Evolutionary conservation across 2,329 filamentous ascomycete genomes (phyloP).

Genomic region (Monilinia fructigena): DNA sequence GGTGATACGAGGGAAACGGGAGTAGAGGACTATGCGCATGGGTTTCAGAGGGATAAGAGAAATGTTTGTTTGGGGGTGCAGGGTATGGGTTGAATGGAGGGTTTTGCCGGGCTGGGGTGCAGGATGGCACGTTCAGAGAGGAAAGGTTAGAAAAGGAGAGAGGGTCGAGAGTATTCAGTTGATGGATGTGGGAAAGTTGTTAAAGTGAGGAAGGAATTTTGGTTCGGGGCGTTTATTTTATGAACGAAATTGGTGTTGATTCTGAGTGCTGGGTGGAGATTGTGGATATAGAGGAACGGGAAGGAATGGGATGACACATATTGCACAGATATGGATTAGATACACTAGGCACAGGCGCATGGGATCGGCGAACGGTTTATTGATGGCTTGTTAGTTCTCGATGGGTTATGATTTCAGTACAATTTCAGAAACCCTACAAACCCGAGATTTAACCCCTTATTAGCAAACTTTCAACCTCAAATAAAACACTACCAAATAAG

Average conservation of each 20-base stretch:
- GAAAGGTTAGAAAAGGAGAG: slow-evolving; percentile 18
- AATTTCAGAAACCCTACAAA: no score
- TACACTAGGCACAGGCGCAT: neutral
- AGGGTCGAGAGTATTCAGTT: slow-evolving; percentile 36
- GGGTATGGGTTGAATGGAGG: slow-evolving; percentile 18
- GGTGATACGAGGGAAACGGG: slow-evolving; percentile 20
- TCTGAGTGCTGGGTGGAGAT: neutral
- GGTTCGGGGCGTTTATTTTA: no score
- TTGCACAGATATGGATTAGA: neutral
- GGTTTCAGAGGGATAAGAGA: slow-evolving; percentile 19
- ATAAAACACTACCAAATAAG: no score
- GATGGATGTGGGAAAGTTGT: slow-evolving; percentile 35
- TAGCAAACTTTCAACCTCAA: no score
- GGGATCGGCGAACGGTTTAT: neutral
- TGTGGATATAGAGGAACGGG: neutral
- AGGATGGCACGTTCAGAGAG: slow-evolving; percentile 35
- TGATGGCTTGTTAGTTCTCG: neutral
- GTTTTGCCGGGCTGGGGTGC: slow-evolving; percentile 34
- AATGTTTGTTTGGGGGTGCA: slow-evolving; percentile 26
- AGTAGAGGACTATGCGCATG: slow-evolving; percentile 23
- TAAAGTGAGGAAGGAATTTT: slow-evolving; percentile 28
- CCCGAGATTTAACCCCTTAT: no score
- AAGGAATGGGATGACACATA: neutral
- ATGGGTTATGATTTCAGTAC: neutral
- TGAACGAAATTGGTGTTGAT: neutral